A percentile compares a stretch with the other conserved stretches of the same genome.
phyloP scores from a whole-genome alignment of 352 stramenopile genomes.

The Globisporangium acanthophoron region DNA sequence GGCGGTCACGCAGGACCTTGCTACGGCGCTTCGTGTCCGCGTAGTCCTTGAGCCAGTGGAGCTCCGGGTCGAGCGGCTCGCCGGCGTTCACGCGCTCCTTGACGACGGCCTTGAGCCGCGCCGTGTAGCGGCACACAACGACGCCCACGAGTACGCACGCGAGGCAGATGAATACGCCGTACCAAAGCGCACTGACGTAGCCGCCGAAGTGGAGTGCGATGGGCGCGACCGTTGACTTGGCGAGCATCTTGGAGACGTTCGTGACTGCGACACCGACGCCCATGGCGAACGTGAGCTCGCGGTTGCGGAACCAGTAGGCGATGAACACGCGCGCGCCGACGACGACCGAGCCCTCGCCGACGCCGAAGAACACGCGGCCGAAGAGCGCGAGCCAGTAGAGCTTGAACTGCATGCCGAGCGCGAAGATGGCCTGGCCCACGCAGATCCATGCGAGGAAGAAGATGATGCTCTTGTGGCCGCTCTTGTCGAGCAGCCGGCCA shows the following conservation, averaged over 20 bases:
- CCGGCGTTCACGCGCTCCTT: slow-evolving; percentile 51
- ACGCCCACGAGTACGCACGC: slow-evolving; percentile 44
- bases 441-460: slow-evolving; percentile 84
- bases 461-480: slow-evolving; percentile 61
- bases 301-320: slow-evolving; percentile 76
- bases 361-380: slow-evolving; percentile 76
- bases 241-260: slow-evolving; percentile 91
- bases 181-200: slow-evolving; percentile 86
- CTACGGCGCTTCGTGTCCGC: slow-evolving; percentile 59
- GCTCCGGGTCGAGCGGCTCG: slow-evolving; percentile 43
- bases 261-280: slow-evolving; percentile 85
- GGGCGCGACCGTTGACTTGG: slow-evolving; percentile 82
- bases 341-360: slow-evolving; percentile 77
- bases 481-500: slow-evolving; percentile 75
- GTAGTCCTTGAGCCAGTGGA: slow-evolving; percentile 70
- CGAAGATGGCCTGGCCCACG: slow-evolving; percentile 74
- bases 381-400: slow-evolving; percentile 78
- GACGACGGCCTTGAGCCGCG: slow-evolving; percentile 55
- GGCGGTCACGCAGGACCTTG: slow-evolving; percentile 21
- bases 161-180: slow-evolving; percentile 57
- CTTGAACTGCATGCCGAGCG: slow-evolving; percentile 63
- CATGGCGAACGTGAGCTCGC: slow-evolving; percentile 86
- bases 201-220: slow-evolving; percentile 81
- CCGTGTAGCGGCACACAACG: slow-evolving; percentile 56
- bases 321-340: slow-evolving; percentile 79